Base-by-base conservation (phyloP, 495 filamentous ascomycete genomes). In the Aspergillus haitiensis region DNA sequence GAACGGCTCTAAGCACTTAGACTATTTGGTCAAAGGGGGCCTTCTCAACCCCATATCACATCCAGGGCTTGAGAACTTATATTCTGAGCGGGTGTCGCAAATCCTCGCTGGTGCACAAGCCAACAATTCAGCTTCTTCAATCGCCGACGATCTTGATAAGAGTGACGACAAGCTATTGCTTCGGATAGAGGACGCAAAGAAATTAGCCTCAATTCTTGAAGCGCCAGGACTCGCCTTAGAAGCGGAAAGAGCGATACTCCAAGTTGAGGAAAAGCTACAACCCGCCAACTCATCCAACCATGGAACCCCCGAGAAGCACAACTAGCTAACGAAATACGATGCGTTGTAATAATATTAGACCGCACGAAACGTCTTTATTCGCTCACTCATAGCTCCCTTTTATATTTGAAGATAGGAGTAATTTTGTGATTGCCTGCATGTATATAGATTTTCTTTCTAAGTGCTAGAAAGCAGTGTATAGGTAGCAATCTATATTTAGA, bases 171-270 rank as follows among this genome's bases (percentile, higher is more conserved):
- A 84, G 67, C 61, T 91, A 11, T 67, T 91, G 5, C 79, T 85
- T 13, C 79, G 82, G 61, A 79, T 81, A 60, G 79, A 72, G 45
- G 69, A 87, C 60, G 81, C 81, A 7, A 82, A 80, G 62, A 78
- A 82, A 62, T 81, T 98, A 56, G 86, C 89, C 16, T 73, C 85
- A 46, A 81, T 85, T 1, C 73, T 94, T n/a, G 80, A 90, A 9
- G 78, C 96, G 27, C 92, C 93, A 0, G 90, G 91, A 55, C 82
- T 98, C 54, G 87, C 88, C 52, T 73, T 89, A n/a, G 94, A 98
- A 74, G 85, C 96, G 2, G 92, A 97, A 66, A 79, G 93, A 32
- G 93, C 93, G 4, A 88, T 94, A 39, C 84, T 88, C 77, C 93
- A 98, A 77, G 89, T 97, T 2, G 84, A 92, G 66, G 82, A 81